Evolutionary conservation across 2,329 filamentous ascomycete genomes (phyloP).

Genomic region (Paracorniculantispora psalliotae): DNA sequence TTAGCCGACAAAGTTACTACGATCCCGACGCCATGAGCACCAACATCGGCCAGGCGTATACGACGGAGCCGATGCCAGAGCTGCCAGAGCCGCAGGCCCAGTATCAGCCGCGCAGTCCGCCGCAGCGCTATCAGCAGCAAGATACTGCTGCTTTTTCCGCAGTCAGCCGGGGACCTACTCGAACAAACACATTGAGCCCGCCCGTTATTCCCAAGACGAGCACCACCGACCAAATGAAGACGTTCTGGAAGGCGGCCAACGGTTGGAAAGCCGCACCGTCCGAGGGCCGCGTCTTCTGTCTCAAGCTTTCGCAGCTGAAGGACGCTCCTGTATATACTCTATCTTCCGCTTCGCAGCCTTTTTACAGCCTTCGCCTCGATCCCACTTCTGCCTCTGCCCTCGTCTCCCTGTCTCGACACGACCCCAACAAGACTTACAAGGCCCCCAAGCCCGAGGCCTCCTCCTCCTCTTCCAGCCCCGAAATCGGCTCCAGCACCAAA

Average conservation of each 20-base stretch:
- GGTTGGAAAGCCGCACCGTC: slow-evolving; percentile 60
- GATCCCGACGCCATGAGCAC: slow-evolving; percentile 14
- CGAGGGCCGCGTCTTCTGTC: slow-evolving; percentile 55
- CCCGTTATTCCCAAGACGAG: slow-evolving; percentile 45
- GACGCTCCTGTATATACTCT: slow-evolving; percentile 64
- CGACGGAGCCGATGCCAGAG: slow-evolving; percentile 12
- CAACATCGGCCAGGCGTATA: neutral
- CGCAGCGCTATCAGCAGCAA: neutral
- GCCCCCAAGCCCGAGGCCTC: slow-evolving; percentile 28
- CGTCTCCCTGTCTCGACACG: slow-evolving; percentile 54
- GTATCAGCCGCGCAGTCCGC: neutral
- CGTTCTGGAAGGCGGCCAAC: slow-evolving; percentile 65
- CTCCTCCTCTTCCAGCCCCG: slow-evolving; percentile 23
- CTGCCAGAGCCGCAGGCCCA: neutral
- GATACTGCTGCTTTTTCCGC: neutral
- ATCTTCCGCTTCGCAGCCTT: slow-evolving; percentile 56
- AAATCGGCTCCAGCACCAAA: slow-evolving; percentile 24
- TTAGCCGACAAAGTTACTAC: slow-evolving; percentile 59
- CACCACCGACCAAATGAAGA: slow-evolving; percentile 57
- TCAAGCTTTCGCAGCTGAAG: slow-evolving; percentile 50
- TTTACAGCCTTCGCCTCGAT: slow-evolving; percentile 62
- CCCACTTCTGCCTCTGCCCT: slow-evolving; percentile 60
- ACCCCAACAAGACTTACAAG: slow-evolving; percentile 55
- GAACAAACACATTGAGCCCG: slow-evolving; percentile 26
- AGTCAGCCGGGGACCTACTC: neutral